These are phyloP conservation scores for Farysia itapuensis DNA, from an alignment of 1,284 basidiomycete species.

Conservation along the genomic window DNA sequence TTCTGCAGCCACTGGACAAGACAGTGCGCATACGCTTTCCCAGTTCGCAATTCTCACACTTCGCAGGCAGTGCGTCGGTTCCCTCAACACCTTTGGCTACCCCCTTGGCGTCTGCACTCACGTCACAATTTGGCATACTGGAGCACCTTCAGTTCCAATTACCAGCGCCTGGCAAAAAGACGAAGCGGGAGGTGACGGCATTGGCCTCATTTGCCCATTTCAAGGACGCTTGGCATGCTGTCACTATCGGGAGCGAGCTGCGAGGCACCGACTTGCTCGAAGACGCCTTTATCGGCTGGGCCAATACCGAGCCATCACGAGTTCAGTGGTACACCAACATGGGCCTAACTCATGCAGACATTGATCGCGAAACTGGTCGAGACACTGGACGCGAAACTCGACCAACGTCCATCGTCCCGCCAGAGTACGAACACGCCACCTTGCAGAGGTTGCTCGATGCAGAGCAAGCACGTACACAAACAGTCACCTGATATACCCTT, in stretches of 20 bases:
- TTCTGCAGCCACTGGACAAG: conserved; percentile 37
- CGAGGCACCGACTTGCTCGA: conserved; percentile 42
- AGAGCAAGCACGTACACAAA: neutral
- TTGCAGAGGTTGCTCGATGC: neutral
- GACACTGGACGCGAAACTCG: neutral
- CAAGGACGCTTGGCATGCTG: conserved; percentile 41
- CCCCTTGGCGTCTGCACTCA: conserved; percentile 28
- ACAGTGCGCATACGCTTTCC: conserved; percentile 49
- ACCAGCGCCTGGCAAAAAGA: conserved; percentile 21
- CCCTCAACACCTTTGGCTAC: conserved; percentile 12
- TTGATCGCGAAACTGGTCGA: conserved; percentile 16
- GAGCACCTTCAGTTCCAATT: conserved; percentile 29
- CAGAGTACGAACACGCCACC: neutral
- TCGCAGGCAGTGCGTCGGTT: conserved; percentile 5
- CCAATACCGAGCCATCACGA: conserved; percentile 22
- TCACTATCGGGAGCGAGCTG: conserved; percentile 40
- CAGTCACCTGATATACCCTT: neutral
- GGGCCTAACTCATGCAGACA: conserved; percentile 1
- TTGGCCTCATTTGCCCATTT: conserved; percentile 39
- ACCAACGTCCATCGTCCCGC: too few species aligned
- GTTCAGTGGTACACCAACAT: conserved; percentile 8
- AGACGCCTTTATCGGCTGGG: conserved; percentile 52
- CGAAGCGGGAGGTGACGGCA: conserved; percentile 39
- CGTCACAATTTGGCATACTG: conserved; percentile 35
- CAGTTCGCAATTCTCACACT: conserved; percentile 18